Percentiles rank a stretch among this genome's conserved stretches.
These are phyloP conservation scores for Monosporascus sp. DNA, from an alignment of 2,329 filamentous ascomycete species.

Conservation along the genomic window DNA sequence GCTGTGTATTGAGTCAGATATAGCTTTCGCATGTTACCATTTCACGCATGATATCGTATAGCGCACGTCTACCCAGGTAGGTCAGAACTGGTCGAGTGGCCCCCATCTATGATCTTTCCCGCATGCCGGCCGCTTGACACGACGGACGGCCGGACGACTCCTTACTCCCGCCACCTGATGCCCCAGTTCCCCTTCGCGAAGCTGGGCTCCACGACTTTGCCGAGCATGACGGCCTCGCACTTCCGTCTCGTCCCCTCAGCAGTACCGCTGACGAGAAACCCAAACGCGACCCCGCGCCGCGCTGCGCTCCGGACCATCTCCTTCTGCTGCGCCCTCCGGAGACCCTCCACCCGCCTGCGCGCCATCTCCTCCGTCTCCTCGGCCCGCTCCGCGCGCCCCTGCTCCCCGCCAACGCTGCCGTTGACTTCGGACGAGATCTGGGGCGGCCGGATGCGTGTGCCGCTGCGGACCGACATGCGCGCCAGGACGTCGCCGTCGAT, in stretches of 20 bases:
- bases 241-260: slow-evolving; percentile 30
- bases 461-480: slow-evolving; percentile 31
- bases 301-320: slow-evolving; percentile 33
- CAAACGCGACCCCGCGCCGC: slow-evolving; percentile 54
- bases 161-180: slow-evolving; percentile 48
- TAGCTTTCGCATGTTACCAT: no score
- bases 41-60: no score
- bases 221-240: slow-evolving; percentile 56
- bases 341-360: slow-evolving; percentile 42
- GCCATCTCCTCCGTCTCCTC: slow-evolving; percentile 47
- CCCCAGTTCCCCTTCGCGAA: slow-evolving; percentile 59
- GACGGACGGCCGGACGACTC: neutral
- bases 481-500: slow-evolving; percentile 19
- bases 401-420: slow-evolving; percentile 51
- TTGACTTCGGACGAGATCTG: slow-evolving; percentile 45
- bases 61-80: no score
- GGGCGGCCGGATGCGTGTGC: slow-evolving; percentile 30
- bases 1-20: no score
- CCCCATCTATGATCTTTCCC: no score
- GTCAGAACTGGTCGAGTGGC: no score
- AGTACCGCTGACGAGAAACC: slow-evolving; percentile 28
- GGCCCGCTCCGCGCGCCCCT: slow-evolving; percentile 46
- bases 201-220: slow-evolving; percentile 52
- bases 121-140: no score
- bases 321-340: slow-evolving; percentile 38